Evolutionary conservation across 148 eudicot genomes (phyloP), one percentile per base, ranked within the genome.

Genomic region (Linanthus parryae): DNA sequence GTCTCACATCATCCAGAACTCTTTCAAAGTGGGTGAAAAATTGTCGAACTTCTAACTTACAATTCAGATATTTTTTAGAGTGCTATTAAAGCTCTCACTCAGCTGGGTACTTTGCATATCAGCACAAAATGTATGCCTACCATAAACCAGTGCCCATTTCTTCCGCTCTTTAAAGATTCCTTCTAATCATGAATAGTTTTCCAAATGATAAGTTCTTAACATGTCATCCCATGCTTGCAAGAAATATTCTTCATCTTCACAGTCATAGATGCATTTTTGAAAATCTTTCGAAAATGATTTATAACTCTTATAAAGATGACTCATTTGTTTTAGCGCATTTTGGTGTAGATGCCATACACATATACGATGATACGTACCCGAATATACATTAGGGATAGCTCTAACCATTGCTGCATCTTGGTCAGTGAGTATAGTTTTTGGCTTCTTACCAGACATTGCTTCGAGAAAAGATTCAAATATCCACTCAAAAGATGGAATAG

Each of bases 111-210:
- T n/a, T n/a, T n/a, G n/a, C n/a, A n/a, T n/a, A n/a, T n/a, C n/a
- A n/a, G n/a, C n/a, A n/a, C n/a, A n/a, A n/a, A n/a, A n/a, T n/a
- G n/a, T n/a, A n/a, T n/a, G n/a, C n/a, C n/a, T n/a, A 14, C 57
- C 57, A 31, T 61, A 61, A 2, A 61, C 48, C 8, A 52, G 20
- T 13, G 65, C 65, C 65, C 65, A 61, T 17, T 61, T 61, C 34
- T 61, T 57, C 24, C 41, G 50, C 40, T 51, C 65, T 22, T 49
- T 40, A 12, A 50, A 61, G 35, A 53, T 61, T 46, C 55, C 40
- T 17, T 25, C 38, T 9, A 61, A 33, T 57, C 65, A 61, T 10
- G 30, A 56, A 51, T 61, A 50, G 14, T 61, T 19, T 17, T 51
- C 42, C 29, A 61, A 57, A 25, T 12, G 20, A 35, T 40, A 61